Base-by-base conservation (phyloP, 306 rosid species). In the Rosa multiflora region DNA sequence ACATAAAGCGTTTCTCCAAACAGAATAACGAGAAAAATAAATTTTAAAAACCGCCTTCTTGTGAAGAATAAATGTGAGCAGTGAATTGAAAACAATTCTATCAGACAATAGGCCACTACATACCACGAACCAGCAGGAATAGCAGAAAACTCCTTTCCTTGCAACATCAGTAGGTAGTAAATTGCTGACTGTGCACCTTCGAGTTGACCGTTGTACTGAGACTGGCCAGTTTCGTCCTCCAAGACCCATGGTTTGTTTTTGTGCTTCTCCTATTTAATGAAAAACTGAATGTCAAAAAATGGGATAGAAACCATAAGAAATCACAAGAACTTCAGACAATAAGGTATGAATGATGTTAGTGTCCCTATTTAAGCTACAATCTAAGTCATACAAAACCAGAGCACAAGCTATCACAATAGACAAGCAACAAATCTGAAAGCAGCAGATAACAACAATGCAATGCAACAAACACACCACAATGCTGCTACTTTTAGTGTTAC, bases 81-180 rank as follows among this genome's bases (percentile, higher is more conserved):
- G 15, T 59, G 78, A 20, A 73, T 7, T 42, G 17, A 66, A 63
- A 70, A 51, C 7, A 79, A 9, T 18, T 9, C 18, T 66, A 11
- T 23, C 51, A 56, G 39, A 62, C 62, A 74, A 32, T 40, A 21
- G 80, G 26, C 63, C 18, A 81, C 49, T 44, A 62, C 88, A 79
- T 95, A 92, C 99, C 99, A 95, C 73, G 99, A 95, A 79, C 96
- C 99, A 74, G 98, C 97, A 67, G 99, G 99, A 86, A 93, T 91
- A 78, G 99, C 99, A 66, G 91, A 84, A 87, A 95, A 91, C 81
- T 92, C 98, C 85, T 95, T 93, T 83, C 85, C 91, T 84, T 93
- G 98, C 91, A 79, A 70, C 89, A 95, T 88, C 37, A 95, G 85
- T 72, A 95, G 83, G 86, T 95, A 95, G 78, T 95, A 95, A 12